Evolutionary conservation across 805 yeast species (phyloP).

Genomic region (Hanseniaspora clermontiae): DNA sequence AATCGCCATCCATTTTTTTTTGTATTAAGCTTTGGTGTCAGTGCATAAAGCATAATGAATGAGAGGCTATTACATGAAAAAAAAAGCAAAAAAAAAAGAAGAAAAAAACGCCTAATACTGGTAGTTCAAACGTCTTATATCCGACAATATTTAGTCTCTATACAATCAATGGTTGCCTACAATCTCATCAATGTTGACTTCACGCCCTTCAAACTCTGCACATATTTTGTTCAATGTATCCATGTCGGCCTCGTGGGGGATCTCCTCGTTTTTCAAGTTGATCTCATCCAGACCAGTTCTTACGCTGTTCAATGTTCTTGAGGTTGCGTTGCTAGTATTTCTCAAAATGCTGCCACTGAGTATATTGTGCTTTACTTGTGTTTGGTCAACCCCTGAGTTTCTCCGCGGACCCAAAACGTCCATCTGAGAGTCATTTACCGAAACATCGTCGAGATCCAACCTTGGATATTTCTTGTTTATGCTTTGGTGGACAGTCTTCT

Average conservation of each 20-base stretch:
- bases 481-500: not conserved
- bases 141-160: not conserved
- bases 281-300: not conserved
- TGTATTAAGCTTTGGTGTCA: not conserved
- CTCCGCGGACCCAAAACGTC: not conserved
- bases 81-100: not conserved
- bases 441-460: conserved; percentile 1
- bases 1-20: not conserved
- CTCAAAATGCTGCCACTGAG: not conserved
- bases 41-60: not conserved
- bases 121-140: not conserved
- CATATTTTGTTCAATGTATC: conserved; percentile 1
- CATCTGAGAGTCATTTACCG: conserved; percentile 7
- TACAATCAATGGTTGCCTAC: not conserved
- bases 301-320: conserved; percentile 2
- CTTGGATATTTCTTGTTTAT: not conserved
- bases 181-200: conserved; percentile 2
- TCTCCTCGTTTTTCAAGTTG: not conserved
- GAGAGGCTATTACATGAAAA: not conserved
- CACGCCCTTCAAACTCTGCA: not conserved
- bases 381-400: not conserved
- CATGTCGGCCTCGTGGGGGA: not conserved
- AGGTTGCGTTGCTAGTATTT: conserved; percentile 6
- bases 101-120: no score
- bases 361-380: not conserved